Evolutionary conservation across 495 filamentous ascomycete species (phyloP).

Genomic region (Hypoxylon trugodes): DNA sequence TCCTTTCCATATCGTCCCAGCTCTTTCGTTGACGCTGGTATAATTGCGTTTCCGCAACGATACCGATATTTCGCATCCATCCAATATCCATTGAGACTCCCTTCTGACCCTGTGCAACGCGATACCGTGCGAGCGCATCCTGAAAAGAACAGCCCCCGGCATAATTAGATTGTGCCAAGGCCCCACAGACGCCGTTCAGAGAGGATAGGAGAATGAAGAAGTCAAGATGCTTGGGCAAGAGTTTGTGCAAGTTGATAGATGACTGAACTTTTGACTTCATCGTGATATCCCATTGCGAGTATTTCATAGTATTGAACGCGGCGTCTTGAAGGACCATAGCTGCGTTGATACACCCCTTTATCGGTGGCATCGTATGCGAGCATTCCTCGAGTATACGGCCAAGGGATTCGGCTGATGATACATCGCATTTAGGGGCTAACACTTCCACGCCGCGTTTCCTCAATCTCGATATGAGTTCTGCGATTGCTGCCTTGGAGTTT

Average conservation of each 20-base stretch:
- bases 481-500: conserved; percentile 18
- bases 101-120: conserved; percentile 45
- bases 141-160: conserved; percentile 66
- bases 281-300: conserved; percentile 49
- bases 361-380: conserved; percentile 50
- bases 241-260: conserved; percentile 57
- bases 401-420: conserved; percentile 34
- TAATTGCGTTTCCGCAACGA: conserved; percentile 39
- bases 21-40: conserved; percentile 37
- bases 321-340: conserved; percentile 61
- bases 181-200: conserved; percentile 60
- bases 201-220: conserved; percentile 69
- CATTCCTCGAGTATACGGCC: conserved; percentile 35
- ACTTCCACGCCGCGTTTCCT: conserved; percentile 36
- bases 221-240: conserved; percentile 53
- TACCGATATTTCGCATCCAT: conserved; percentile 48
- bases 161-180: conserved; percentile 64
- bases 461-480: conserved; percentile 39
- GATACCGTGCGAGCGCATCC: conserved; percentile 55
- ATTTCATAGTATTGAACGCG: conserved; percentile 59
- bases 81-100: conserved; percentile 60
- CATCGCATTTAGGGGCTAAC: conserved; percentile 50
- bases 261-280: conserved; percentile 57
- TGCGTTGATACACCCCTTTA: conserved; percentile 62
- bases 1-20: conserved; percentile 38